phyloP scores from a whole-genome alignment of 1,284 basidiomycete species.

The Chalciporus sp. region DNA sequence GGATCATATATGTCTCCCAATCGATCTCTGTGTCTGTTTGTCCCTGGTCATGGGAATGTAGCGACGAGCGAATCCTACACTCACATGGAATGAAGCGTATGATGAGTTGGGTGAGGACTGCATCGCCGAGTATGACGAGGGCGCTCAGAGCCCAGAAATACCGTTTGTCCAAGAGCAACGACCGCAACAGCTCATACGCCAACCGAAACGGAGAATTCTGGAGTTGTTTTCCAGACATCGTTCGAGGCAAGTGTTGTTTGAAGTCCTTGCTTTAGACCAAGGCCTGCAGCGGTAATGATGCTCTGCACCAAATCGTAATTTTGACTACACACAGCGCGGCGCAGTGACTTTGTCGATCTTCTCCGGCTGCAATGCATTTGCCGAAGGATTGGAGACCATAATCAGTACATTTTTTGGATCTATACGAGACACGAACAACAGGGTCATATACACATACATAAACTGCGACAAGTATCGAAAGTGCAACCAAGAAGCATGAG shows the following conservation, averaged over 20 bases:
- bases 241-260: background rate
- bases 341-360: background rate
- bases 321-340: too few relatives aligned
- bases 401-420: conserved; percentile 11
- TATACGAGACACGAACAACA: conserved; percentile 3
- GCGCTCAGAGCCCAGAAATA: conserved; percentile 69
- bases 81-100: conserved; percentile 81
- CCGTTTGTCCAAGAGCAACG: conserved; percentile 51
- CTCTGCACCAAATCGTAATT: background rate
- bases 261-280: background rate
- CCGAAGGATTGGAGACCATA: background rate
- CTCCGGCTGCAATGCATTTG: background rate
- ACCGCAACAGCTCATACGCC: conserved; percentile 11
- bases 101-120: conserved; percentile 73
- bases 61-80: conserved; percentile 32
- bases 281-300: background rate
- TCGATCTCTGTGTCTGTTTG: conserved; percentile 96
- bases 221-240: conserved; percentile 21
- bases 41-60: conserved; percentile 17
- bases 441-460: conserved; percentile 22
- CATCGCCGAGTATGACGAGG: conserved; percentile 73
- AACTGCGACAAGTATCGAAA: conserved; percentile 6
- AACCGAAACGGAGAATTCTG: conserved; percentile 3
- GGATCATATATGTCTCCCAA: conserved; percentile 92
- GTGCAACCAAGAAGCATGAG: conserved; percentile 18